Base-by-base conservation (phyloP, 2,329 filamentous ascomycete genomes). In the Diaporthe eres region DNA sequence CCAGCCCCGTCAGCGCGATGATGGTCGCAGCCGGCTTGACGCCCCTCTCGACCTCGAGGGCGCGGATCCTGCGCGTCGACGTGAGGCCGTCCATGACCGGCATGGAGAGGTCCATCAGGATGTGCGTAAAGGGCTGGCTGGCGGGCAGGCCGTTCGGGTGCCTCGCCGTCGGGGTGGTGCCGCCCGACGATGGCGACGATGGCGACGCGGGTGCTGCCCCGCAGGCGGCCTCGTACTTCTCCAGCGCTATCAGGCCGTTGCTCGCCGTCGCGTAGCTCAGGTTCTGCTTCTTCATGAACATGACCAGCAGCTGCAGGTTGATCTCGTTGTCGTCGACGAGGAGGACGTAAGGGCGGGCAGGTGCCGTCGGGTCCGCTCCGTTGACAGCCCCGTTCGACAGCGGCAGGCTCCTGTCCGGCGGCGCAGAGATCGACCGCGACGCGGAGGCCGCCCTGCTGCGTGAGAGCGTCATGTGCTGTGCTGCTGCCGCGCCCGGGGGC, bases 31-130 rank as follows among this genome's bases (percentile, higher is more conserved):
- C 85, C 3, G 82, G 78, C 3, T 34, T 58, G 37, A 87, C 77
- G 1, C 80, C 82, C 15, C 85, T 81, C 6, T 87, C 84, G 5
- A 82, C 82, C 78, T 90, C 89, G 25, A 88, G 83, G 2, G 85
- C 83, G 4, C 89, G 85, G 28, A 90, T 90, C 72, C 83, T 83
- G 13, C 84, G 83, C 12, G 88, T 90, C 0, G 87, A 84, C 28
- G 86, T 86, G 19, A 89, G 82, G 0, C 88, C 88, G 77, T 91
- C 86, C 78, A 91, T 86, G 6, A 90, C 83, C 0, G 89, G 89
- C 90, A 91, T 91, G 80, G 85, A 87, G 9, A 90, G 86, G 77
- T 91, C 89, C 84, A 86, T 86, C 1, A 86, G 79, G 2, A 86
- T 77, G 34, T 81, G 84, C 67, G 83, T 82, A 53, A 85, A 86